Percentiles rank a stretch among this genome's conserved stretches.
These are phyloP conservation scores for Thermochaetoides thermophila DNA, from an alignment of 495 filamentous ascomycete species.

Conservation along the genomic window DNA sequence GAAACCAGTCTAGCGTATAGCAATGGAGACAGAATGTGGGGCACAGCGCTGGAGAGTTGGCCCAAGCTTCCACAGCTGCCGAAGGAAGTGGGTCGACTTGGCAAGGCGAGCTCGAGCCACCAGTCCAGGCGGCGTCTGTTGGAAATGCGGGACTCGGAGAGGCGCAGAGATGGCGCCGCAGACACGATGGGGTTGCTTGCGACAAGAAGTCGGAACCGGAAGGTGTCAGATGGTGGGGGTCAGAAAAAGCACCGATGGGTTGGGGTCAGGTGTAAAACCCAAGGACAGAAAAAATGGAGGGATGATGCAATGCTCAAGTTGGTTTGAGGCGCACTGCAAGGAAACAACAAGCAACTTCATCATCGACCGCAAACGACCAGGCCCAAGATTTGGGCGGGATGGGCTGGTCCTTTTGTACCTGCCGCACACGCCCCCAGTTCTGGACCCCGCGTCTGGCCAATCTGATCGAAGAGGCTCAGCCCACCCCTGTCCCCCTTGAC, in stretches of 20 bases:
- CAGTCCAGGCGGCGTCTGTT: background rate
- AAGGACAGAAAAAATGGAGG: background rate
- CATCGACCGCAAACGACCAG: slow-evolving; percentile 5
- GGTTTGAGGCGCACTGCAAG: background rate
- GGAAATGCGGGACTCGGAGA: background rate
- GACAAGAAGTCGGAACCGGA: too few relatives aligned
- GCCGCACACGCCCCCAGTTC: slow-evolving; percentile 3
- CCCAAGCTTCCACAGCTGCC: slow-evolving; percentile 2
- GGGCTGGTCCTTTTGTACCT: slow-evolving; percentile 18
- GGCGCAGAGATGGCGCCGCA: too few relatives aligned
- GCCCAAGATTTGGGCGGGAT: slow-evolving; percentile 13
- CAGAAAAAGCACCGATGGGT: too few relatives aligned
- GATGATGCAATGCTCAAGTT: slow-evolving; percentile 10
- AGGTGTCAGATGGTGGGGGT: too few relatives aligned
- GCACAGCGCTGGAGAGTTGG: background rate
- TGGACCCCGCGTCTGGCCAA: slow-evolving; percentile 1
- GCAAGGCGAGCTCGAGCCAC: slow-evolving; percentile 2
- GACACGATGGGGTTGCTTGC: too few relatives aligned
- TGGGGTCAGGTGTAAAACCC: too few relatives aligned
- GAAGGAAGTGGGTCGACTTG: background rate
- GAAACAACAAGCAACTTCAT: too few relatives aligned
- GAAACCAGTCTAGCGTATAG: background rate
- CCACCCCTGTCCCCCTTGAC: slow-evolving; percentile 3
- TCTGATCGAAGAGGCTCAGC: slow-evolving; percentile 1
- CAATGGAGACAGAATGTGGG: too few relatives aligned